A percentile compares a stretch with the other conserved stretches of the same genome.
Conservation (phyloP, 176 grass and related monocot species). For the Zizania latifolia region DNA sequence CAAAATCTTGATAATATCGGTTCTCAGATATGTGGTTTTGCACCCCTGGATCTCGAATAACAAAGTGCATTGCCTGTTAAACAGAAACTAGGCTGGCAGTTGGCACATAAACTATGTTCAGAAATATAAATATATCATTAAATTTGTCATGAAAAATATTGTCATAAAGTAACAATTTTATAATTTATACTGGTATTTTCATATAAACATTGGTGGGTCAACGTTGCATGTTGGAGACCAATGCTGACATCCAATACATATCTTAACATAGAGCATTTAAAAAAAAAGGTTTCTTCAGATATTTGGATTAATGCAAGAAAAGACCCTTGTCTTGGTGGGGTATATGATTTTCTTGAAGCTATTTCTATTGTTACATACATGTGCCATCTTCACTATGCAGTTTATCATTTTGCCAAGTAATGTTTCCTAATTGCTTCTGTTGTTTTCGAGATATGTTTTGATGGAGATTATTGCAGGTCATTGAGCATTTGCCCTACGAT, state of each 20-base stretch:
- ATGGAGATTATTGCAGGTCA: constrained; percentile 43
- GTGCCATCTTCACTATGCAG: not conserved
- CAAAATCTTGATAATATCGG: not conserved
- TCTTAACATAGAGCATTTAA: too few relatives aligned
- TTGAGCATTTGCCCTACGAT: constrained; percentile 66
- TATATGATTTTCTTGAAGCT: not conserved
- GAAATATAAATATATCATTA: not conserved
- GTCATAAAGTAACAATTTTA: not conserved
- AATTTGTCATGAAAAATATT: not conserved
- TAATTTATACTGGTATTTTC: not conserved
- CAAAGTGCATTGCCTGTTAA: not conserved
- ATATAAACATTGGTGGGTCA: not conserved
- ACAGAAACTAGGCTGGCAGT: not conserved
- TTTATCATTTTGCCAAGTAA: not conserved
- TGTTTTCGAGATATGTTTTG: not conserved
- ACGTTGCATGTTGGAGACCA: not conserved
- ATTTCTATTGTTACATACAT: not conserved
- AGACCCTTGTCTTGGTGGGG: not conserved
- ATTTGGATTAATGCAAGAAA: not conserved
- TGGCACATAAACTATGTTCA: not conserved
- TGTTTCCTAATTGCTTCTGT: not conserved
- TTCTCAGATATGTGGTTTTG: not conserved
- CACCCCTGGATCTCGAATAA: not conserved
- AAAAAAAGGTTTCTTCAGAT: constrained; percentile 3
- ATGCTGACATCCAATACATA: too few relatives aligned